Evolutionary conservation across 768 basidiomycete genomes (phyloP).

Genomic region (Phanerochaete carnosa): DNA sequence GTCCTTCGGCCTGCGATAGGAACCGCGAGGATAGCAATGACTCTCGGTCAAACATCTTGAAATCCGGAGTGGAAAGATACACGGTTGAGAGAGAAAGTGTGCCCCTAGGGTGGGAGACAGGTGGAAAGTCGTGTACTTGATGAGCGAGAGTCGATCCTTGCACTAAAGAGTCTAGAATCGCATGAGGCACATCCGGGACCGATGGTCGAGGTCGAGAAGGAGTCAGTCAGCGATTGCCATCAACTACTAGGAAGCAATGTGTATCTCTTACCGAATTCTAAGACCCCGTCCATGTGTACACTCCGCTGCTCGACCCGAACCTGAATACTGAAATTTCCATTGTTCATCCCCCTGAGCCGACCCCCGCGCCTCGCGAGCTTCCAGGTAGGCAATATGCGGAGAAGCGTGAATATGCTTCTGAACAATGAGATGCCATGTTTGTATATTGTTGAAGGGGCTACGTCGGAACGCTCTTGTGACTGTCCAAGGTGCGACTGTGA

Average conservation of each 20-base stretch:
- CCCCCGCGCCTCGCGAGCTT: slow-evolving; percentile 63
- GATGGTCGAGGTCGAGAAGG: not conserved
- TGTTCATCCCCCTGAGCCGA: slow-evolving; percentile 37
- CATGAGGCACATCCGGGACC: not conserved
- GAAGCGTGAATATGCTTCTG: slow-evolving; percentile 68
- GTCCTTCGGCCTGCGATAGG: slow-evolving; percentile 62
- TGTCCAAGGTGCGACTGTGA: slow-evolving; percentile 11
- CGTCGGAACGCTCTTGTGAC: slow-evolving; percentile 34
- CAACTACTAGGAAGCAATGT: not conserved
- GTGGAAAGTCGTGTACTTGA: slow-evolving; percentile 56
- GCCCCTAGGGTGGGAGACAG: slow-evolving; percentile 68
- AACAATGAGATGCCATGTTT: slow-evolving; percentile 84
- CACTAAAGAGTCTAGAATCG: slow-evolving; percentile 35
- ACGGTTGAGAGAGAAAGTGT: slow-evolving; percentile 56
- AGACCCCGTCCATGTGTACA: slow-evolving; percentile 23
- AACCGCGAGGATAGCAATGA: slow-evolving; percentile 72
- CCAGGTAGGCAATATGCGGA: slow-evolving; percentile 77
- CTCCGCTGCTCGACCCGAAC: slow-evolving; percentile 40
- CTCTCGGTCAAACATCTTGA: slow-evolving; percentile 75
- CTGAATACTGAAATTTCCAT: slow-evolving; percentile 45
- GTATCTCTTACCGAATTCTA: slow-evolving; percentile 37
- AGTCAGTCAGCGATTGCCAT: slow-evolving; percentile 11
- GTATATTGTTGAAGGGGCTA: slow-evolving; percentile 74
- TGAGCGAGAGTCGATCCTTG: slow-evolving; percentile 43
- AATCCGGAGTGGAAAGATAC: slow-evolving; percentile 65